phyloP scores from a whole-genome alignment of 2,329 filamentous ascomycete species.

The Plectosphaerella cucumerina region DNA sequence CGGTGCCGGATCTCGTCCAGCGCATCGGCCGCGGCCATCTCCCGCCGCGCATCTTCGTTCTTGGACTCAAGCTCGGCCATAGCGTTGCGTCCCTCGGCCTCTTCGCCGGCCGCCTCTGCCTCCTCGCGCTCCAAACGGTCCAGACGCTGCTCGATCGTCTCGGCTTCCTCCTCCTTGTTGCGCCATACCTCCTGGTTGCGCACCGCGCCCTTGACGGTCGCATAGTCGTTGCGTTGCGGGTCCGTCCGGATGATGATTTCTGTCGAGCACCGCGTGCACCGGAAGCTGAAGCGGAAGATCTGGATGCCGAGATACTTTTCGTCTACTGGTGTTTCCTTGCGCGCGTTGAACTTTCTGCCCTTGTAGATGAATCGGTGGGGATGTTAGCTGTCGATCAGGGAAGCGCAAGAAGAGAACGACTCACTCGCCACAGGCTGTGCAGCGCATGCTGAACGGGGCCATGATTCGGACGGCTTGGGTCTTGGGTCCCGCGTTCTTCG shows the following conservation, averaged over 20 bases:
- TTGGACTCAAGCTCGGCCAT: constrained; percentile 96
- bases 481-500: constrained; percentile 72
- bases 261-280: constrained; percentile 70
- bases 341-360: constrained; percentile 90
- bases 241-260: constrained; percentile 88
- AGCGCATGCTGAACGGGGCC: constrained; percentile 81
- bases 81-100: constrained; percentile 73
- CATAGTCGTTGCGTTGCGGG: constrained; percentile 91
- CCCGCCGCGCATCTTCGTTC: constrained; percentile 84
- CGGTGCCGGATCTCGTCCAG: constrained; percentile 89
- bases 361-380: constrained; percentile 69
- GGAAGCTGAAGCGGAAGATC: constrained; percentile 75
- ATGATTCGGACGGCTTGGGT: constrained; percentile 86
- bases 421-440: constrained; percentile 52
- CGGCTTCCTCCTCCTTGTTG: constrained; percentile 55
- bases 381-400: not conserved
- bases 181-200: constrained; percentile 94
- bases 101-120: constrained; percentile 54
- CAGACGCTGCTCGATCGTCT: constrained; percentile 83
- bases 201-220: constrained; percentile 74
- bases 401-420: not conserved
- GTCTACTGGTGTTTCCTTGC: constrained; percentile 84
- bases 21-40: constrained; percentile 96
- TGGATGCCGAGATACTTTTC: constrained; percentile 86
- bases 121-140: constrained; percentile 79